Base-by-base conservation (phyloP, 23 red algal species). In the Gracilaria caudata region DNA sequence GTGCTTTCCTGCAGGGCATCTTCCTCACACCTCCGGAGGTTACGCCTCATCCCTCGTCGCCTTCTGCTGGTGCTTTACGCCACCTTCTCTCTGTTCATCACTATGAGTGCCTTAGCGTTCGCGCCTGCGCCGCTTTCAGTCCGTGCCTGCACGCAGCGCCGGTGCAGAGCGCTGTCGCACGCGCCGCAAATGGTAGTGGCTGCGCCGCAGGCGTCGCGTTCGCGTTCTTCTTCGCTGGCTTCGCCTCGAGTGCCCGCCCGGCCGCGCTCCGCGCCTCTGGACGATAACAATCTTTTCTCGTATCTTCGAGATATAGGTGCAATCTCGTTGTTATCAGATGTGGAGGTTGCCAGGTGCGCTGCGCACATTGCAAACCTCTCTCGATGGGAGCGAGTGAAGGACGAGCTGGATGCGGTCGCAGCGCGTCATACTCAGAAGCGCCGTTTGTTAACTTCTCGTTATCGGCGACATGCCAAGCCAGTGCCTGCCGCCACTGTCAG, bases 271-370 rank as follows among this genome's bases (percentile, higher is more conserved):
- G 8, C 46, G 29, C 0, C 30, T 2, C 5, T 36, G 26, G 28
- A 66, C 23, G 81, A 85, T 61, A 51, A 43, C 14, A 68, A 73
- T n/a, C 92, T 95, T 39, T 26, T 73, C 16, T 59, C 89, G 14
- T 99, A 94, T 61, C 38, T 99, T 13, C 63, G 76, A 0, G 97
- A 99, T 26, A 95, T 99, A 35, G 81, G 97, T 47, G 38, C 81
- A 13, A 80, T 99, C 45, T 53, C 60, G 20, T 36, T 94, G 26
- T 64, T 99, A 29, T 44, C 49, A 0, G 86, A 88, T 59, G 64
- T 76, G 2, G 84, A 99, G 70, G 89, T 99, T 4, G 73, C 61
- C 30, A 78, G 29, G 11, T 84, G 88, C 26, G 82, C 93, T 0
- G 45, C 64, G 14, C 79, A 88, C 19, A 81, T 95, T 59, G 89